Evolutionary conservation across 192 early-diverging fungal species (phyloP).

Genomic region (Glomus cerebriforme): DNA sequence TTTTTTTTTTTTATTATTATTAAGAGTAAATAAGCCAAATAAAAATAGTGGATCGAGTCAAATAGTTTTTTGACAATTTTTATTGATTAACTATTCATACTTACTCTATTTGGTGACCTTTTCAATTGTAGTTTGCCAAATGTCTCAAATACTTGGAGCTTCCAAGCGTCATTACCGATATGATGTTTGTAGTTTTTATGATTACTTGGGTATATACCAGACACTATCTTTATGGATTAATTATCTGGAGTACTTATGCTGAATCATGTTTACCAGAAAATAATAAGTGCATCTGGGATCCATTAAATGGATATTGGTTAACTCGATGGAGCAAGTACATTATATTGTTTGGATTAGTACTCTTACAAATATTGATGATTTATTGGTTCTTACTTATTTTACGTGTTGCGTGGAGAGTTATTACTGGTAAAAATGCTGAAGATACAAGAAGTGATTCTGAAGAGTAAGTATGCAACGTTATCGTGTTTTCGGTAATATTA

Average conservation of each 20-base stretch:
- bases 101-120: neutral
- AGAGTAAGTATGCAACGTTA: conserved; percentile 31
- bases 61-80: no score
- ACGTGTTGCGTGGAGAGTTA: conserved; percentile 60
- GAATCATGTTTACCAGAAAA: conserved; percentile 52
- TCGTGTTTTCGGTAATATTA: neutral
- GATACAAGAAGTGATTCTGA: conserved; percentile 76
- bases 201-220: conserved; percentile 76
- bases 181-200: conserved; percentile 67
- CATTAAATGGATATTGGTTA: conserved; percentile 50
- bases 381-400: conserved; percentile 74
- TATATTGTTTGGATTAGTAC: conserved; percentile 45
- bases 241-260: conserved; percentile 61
- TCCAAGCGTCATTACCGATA: conserved; percentile 52
- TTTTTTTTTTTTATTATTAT: no score
- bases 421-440: conserved; percentile 53
- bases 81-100: no score
- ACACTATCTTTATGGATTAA: conserved; percentile 69
- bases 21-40: no score
- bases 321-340: conserved; percentile 47
- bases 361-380: conserved; percentile 62
- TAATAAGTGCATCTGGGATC: conserved; percentile 41
- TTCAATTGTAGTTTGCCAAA: conserved; percentile 62
- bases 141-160: conserved; percentile 72
- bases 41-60: no score